phyloP scores from a whole-genome alignment of 805 yeast genomes.

The Ogataea pignaliae region DNA sequence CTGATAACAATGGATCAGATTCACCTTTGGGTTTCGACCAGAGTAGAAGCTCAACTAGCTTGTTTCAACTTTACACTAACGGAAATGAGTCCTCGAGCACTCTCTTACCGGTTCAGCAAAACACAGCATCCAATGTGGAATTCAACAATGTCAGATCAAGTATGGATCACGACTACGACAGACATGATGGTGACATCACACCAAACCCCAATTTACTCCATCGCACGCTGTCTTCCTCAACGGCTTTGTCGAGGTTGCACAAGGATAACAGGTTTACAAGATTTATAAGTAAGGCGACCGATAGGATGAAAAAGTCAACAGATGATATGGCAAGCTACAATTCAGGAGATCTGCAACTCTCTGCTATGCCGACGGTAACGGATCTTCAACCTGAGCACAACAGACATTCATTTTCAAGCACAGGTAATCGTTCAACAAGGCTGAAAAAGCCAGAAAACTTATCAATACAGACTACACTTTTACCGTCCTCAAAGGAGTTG shows the following conservation, averaged over 20 bases:
- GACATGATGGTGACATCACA: not conserved
- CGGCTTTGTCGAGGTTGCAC: constrained; percentile 17
- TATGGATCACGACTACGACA: constrained; percentile 6
- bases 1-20: too few relatives aligned
- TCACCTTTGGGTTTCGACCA: too few relatives aligned
- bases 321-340: constrained; percentile 5
- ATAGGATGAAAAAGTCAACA: constrained; percentile 19
- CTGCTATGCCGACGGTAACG: too few relatives aligned
- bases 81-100: constrained; percentile 15
- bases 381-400: not conserved
- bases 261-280: constrained; percentile 22
- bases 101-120: constrained; percentile 17
- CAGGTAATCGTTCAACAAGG: constrained; percentile 14
- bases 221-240: constrained; percentile 19
- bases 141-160: constrained; percentile 28
- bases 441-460: constrained; percentile 25
- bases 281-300: constrained; percentile 17
- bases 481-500: constrained; percentile 23
- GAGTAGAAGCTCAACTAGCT: not conserved
- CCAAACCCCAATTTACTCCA: constrained; percentile 7
- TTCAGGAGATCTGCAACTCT: too few relatives aligned
- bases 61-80: constrained; percentile 6
- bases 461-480: constrained; percentile 24
- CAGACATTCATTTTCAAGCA: not conserved
- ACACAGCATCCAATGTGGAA: constrained; percentile 29